Conservation (phyloP, 179 eudicot genomes). For the Silene coronaria region DNA sequence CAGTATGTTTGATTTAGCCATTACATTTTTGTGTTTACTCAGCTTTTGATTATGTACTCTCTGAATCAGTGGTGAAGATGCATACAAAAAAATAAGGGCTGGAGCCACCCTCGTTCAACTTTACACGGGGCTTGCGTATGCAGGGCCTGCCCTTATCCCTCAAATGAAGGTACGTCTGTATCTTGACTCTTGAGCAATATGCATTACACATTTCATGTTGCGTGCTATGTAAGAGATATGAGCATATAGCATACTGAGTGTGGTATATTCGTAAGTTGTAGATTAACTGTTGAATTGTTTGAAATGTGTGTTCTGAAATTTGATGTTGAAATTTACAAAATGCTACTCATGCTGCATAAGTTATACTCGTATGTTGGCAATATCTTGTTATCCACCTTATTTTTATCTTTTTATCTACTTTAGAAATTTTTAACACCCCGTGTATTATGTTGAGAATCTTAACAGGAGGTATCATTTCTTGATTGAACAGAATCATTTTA, state of each 20-base stretch:
- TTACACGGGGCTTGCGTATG: constrained; percentile 88
- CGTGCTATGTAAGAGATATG: neutral
- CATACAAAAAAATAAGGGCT: constrained; percentile 83
- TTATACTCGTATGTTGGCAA: too few species aligned
- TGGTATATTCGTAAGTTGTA: too few species aligned
- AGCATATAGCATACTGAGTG: too few species aligned
- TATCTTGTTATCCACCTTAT: too few species aligned
- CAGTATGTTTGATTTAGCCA: constrained; percentile 6
- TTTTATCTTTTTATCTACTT: too few species aligned
- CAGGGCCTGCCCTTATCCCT: constrained; percentile 97
- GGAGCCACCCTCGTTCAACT: constrained; percentile 93
- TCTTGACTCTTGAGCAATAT: neutral
- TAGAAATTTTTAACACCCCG: neutral
- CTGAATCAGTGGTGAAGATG: constrained; percentile 83
- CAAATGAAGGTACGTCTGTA: constrained; percentile 61
- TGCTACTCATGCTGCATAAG: too few species aligned
- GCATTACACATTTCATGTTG: neutral
- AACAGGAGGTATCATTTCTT: too few species aligned
- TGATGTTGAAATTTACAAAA: too few species aligned
- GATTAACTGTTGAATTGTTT: too few species aligned
- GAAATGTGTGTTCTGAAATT: too few species aligned
- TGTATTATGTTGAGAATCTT: neutral
- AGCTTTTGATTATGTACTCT: constrained; percentile 5
- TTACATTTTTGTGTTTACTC: neutral
- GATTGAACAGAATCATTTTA: too few species aligned